These are phyloP conservation scores for Claviceps sorghi DNA, from an alignment of 2,329 filamentous ascomycete genomes.

Conservation along the genomic window DNA sequence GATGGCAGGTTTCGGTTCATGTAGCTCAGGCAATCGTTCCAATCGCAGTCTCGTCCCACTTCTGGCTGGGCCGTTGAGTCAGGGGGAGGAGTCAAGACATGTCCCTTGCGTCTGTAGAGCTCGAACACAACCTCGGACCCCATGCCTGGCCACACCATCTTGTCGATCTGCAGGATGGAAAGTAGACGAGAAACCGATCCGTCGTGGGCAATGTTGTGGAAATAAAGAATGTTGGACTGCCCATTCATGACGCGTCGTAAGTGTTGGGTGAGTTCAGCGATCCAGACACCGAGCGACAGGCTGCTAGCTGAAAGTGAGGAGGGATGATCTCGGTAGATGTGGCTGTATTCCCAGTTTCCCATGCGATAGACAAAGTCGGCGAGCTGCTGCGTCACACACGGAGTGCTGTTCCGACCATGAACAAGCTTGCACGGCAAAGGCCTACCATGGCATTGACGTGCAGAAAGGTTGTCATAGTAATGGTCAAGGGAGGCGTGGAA, in stretches of 20 bases:
- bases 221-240: slow-evolving; percentile 32
- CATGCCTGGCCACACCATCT: slow-evolving; percentile 79
- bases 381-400: slow-evolving; percentile 47
- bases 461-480: slow-evolving; percentile 74
- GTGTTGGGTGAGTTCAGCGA: slow-evolving; percentile 55
- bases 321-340: slow-evolving; percentile 55
- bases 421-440: slow-evolving; percentile 53
- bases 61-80: slow-evolving; percentile 9
- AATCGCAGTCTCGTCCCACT: slow-evolving; percentile 11
- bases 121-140: slow-evolving; percentile 67
- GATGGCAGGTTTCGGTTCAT: slow-evolving; percentile 13
- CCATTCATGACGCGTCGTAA: slow-evolving; percentile 38
- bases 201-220: slow-evolving; percentile 72
- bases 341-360: slow-evolving; percentile 69
- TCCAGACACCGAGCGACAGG: slow-evolving; percentile 54
- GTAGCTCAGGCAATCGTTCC: slow-evolving; percentile 18
- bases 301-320: slow-evolving; percentile 47
- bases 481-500: slow-evolving; percentile 66
- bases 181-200: slow-evolving; percentile 55
- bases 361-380: slow-evolving; percentile 60
- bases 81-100: neutral
- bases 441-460: slow-evolving; percentile 61
- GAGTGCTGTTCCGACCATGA: slow-evolving; percentile 27
- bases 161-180: slow-evolving; percentile 54
- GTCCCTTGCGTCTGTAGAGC: slow-evolving; percentile 36